Conservation (phyloP, 2,329 filamentous ascomycete genomes). For the Graphilbum fragrans region DNA sequence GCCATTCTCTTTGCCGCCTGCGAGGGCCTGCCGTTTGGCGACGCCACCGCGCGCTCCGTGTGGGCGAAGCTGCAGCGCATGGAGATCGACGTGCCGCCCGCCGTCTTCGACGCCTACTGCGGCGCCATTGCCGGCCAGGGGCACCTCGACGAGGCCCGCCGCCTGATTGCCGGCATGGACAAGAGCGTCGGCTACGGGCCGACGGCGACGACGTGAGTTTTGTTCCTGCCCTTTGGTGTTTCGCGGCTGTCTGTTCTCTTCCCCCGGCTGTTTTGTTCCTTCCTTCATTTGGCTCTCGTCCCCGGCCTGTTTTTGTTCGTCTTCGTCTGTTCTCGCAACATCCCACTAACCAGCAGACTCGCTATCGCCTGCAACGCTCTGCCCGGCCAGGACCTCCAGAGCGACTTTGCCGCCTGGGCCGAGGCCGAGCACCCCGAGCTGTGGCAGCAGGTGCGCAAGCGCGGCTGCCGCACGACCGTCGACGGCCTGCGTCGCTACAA, state of each 20-base stretch:
- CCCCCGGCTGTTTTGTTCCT: not conserved
- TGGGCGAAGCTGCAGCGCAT: slow-evolving; percentile 61
- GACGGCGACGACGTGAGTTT: slow-evolving; percentile 58
- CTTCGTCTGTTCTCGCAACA: not conserved
- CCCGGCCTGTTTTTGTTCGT: slow-evolving; percentile 6
- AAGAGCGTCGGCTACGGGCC: slow-evolving; percentile 53
- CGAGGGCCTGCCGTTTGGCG: slow-evolving; percentile 46
- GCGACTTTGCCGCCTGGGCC: slow-evolving; percentile 64
- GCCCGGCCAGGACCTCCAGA: slow-evolving; percentile 51
- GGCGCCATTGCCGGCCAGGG: slow-evolving; percentile 65
- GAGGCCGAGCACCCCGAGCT: slow-evolving; percentile 51
- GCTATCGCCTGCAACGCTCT: slow-evolving; percentile 67
- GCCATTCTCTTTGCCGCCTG: slow-evolving; percentile 72
- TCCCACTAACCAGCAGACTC: slow-evolving; percentile 37
- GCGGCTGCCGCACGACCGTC: slow-evolving; percentile 31
- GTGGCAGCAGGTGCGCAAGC: slow-evolving; percentile 54
- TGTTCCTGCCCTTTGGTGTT: slow-evolving; percentile 4
- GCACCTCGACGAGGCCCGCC: slow-evolving; percentile 54
- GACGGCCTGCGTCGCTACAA: slow-evolving; percentile 36
- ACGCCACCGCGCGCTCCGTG: slow-evolving; percentile 50
- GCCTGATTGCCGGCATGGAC: slow-evolving; percentile 55
- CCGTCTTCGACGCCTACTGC: slow-evolving; percentile 66
- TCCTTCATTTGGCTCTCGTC: slow-evolving; percentile 2
- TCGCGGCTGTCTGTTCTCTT: slow-evolving; percentile 4
- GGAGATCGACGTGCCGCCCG: slow-evolving; percentile 64